Base-by-base conservation (phyloP, 257 asterid species). In the Echites panduratus region DNA sequence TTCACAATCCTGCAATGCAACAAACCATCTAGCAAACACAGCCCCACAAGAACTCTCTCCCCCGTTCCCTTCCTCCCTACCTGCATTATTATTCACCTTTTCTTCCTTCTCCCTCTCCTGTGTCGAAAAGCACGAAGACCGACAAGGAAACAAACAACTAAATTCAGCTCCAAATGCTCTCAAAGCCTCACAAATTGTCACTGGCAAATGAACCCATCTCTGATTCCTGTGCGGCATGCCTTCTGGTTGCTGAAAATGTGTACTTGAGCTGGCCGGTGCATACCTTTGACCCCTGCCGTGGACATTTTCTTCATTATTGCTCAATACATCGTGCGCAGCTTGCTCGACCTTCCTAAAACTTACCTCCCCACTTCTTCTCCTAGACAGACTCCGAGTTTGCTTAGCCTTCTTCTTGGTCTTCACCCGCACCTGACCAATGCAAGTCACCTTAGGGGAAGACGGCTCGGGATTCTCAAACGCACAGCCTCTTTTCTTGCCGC, bases 381-480 rank as follows among this genome's bases (percentile, higher is more conserved):
- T 78, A 5, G 99, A 94, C 43, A 91, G 83, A 67, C 89, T 88
- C 49, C 98, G 76, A 6, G 78, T 81, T 27, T 87, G 95, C 77
- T 84, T 85, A 29, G 74, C 89, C 69, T 88, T 91, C 45, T 87
- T 91, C 93, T 89, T 94, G 19, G 93, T 85, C 81, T 95, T 95
- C 27, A 95, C 99, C 13, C 99, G 81, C 2, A 95, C 98, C 27
- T 92, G 98, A 3, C 99, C 99, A 48, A 95, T 95, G 82, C 98
- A 95, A 19, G 99, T 95, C 11, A 95, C 99, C 64, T 95, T 95
- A 0, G 99, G 99, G 0, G 99, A 95, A 78, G 99, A 86, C 0
- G 98, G 99, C 70, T 92, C 99, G 0, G 96, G 97, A 78, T 89
- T 92, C 11, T 95, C 99, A 43, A 85, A 89, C 1, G 74, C 89